Percentiles rank a stretch among this genome's conserved stretches.
phyloP scores from a whole-genome alignment of 192 early-diverging fungal genomes.

The Umbelopsis sp. region DNA sequence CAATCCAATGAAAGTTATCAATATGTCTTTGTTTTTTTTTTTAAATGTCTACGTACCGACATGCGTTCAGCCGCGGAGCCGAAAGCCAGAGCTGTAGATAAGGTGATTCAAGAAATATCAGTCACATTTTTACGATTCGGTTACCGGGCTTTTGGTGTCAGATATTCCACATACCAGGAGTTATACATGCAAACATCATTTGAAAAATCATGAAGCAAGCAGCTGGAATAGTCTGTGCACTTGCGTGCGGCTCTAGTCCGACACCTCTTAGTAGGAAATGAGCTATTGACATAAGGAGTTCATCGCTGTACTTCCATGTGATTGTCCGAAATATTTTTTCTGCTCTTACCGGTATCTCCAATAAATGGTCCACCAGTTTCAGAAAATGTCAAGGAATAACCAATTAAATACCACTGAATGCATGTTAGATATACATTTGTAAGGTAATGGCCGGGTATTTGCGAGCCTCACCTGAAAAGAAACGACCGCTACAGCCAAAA shows the following conservation, averaged over 20 bases:
- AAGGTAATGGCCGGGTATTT: neutral
- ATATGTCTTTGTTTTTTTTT: neutral
- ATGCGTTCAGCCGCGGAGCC: slow-evolving; percentile 78
- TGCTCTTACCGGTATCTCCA: slow-evolving; percentile 57
- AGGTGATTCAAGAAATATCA: neutral
- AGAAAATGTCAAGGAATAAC: slow-evolving; percentile 72
- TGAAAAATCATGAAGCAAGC: slow-evolving; percentile 73
- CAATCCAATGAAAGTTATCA: neutral
- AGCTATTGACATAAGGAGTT: slow-evolving; percentile 33
- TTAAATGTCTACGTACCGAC: slow-evolving; percentile 45
- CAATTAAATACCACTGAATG: slow-evolving; percentile 69
- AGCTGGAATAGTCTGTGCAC: slow-evolving; percentile 63
- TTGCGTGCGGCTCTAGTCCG: slow-evolving; percentile 53
- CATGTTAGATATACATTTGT: neutral
- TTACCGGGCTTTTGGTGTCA: neutral
- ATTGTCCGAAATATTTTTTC: neutral
- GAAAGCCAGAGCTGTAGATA: slow-evolving; percentile 58
- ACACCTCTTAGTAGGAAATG: slow-evolving; percentile 66
- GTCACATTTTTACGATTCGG: neutral
- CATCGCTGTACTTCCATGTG: neutral
- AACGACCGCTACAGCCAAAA: slow-evolving; percentile 72
- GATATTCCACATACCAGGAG: slow-evolving; percentile 41
- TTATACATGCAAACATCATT: slow-evolving; percentile 80
- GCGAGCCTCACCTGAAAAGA: slow-evolving; percentile 48
- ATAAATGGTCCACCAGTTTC: slow-evolving; percentile 71